Evolutionary conservation across 257 asterid species (phyloP), one percentile per base, ranked within the genome.

Genomic region (Ligustrum vulgare): DNA sequence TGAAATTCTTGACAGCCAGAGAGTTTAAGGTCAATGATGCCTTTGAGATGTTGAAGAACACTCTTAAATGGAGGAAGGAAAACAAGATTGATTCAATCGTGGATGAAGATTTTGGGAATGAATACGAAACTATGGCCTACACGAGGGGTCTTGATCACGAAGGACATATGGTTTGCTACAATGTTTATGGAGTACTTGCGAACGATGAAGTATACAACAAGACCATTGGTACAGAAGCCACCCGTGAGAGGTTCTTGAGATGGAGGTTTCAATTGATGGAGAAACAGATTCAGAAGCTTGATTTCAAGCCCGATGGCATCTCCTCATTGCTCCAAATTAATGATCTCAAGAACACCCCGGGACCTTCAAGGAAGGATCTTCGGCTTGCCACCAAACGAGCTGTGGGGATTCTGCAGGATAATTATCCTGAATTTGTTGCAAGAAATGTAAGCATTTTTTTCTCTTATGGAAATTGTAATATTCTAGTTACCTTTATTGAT

Each of bases 241-340:
- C 87, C 20, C 79, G 87, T 0, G 81, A 87, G 75, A 84, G 78
- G 83, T 91, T 84, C 47, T 73, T 89, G 34, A 83, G 83, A 35
- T 89, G 97, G 96, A 84, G 96, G 78, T 63, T 91, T 60, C 91
- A 84, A 36, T 43, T 88, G 77, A 80, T 91, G 82, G 96, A 90
- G 87, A 88, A 80, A 79, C 86, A 82, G 43, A 82, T 88, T 58
- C 83, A 16, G 72, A 79, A 79, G 76, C 91, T 91, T 4, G 93
- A 39, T 84, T 87, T 89, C 70, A 35, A 67, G 37, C 87, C 89
- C 11, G 84, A 84, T 6, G 88, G 89, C 5, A 62, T 78, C 0
- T 83, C 87, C 86, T 16, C 79, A 0, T 54, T 90, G 83, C 71
- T 87, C 7, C 97, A 90, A 31, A 80, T 91, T 43, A 87, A 84